Conservation (phyloP, 106 monocot species). For the Phalaenopsis aphrodite region DNA sequence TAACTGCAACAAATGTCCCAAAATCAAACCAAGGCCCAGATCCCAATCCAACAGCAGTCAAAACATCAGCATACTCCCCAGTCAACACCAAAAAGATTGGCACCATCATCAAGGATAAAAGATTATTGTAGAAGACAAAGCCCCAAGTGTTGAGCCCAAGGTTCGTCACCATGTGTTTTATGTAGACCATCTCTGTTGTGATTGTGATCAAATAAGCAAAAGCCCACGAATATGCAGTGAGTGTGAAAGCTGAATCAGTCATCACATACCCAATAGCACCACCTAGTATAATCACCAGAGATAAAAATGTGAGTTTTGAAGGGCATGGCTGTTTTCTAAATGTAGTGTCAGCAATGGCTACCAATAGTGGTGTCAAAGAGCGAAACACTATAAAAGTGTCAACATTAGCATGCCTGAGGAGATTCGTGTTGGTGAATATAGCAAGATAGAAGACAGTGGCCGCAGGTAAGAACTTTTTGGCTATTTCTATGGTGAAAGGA, state of each 20-base stretch:
- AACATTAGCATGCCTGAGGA: conserved; percentile 85
- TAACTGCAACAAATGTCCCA: conserved; percentile 54
- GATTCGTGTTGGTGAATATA: conserved; percentile 94
- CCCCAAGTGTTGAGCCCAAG: conserved; percentile 89
- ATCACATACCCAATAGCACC: conserved; percentile 82
- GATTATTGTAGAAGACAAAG: conserved; percentile 85
- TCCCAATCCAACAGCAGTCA: conserved; percentile 27
- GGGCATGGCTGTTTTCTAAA: conserved; percentile 84
- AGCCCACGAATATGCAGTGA: conserved; percentile 89
- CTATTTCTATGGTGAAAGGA: conserved; percentile 55
- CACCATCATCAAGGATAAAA: conserved; percentile 69
- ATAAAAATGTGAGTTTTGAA: conserved; percentile 70
- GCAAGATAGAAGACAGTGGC: conserved; percentile 84
- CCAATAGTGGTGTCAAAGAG: conserved; percentile 71
- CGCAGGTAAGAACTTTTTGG: conserved; percentile 81
- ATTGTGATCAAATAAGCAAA: conserved; percentile 76
- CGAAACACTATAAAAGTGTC: conserved; percentile 94
- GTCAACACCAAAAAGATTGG: conserved; percentile 76
- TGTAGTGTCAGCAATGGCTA: conserved; percentile 80
- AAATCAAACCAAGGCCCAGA: conserved; percentile 30
- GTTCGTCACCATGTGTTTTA: conserved; percentile 84
- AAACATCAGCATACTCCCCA: conserved; percentile 66
- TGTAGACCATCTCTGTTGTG: conserved; percentile 93
- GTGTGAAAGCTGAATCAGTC: conserved; percentile 64
- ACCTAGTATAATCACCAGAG: conserved; percentile 60